phyloP scores from a whole-genome alignment of 2,329 filamentous ascomycete genomes.

The Talaromyces sp. region DNA sequence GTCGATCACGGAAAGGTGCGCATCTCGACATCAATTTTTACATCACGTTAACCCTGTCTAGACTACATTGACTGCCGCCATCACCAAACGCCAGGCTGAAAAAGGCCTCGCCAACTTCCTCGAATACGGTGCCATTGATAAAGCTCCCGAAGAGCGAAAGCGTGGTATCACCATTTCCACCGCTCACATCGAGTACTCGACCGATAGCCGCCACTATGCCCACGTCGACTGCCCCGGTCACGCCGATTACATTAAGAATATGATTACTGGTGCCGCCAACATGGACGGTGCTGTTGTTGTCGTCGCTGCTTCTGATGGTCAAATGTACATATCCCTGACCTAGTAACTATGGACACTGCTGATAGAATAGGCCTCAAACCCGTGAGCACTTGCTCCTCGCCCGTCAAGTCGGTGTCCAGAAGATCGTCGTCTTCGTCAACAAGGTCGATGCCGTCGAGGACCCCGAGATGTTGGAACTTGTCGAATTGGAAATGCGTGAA shows the following conservation, averaged over 20 bases:
- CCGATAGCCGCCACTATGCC: constrained; percentile 91
- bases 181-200: constrained; percentile 97
- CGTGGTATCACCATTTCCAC: constrained; percentile 99
- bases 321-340: constrained; percentile 63
- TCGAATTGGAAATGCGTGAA: constrained; percentile 99
- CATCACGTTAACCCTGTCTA: constrained; percentile 40
- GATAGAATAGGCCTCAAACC: constrained; percentile 73
- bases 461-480: constrained; percentile 98
- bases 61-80: constrained; percentile 97
- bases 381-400: constrained; percentile 96
- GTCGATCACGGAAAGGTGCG: constrained; percentile 95
- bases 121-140: constrained; percentile 97
- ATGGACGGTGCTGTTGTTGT: constrained; percentile 99
- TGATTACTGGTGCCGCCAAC: constrained; percentile 99
- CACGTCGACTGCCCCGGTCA: constrained; percentile 99
- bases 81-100: constrained; percentile 95
- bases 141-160: constrained; percentile 98
- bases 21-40: background rate
- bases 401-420: constrained; percentile 96
- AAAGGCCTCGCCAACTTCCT: constrained; percentile 94
- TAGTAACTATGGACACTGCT: constrained; percentile 23
- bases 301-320: constrained; percentile 94
- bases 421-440: constrained; percentile 99
- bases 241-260: constrained; percentile 99
- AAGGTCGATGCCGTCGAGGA: constrained; percentile 98